Base-by-base conservation (phyloP, 2,329 filamentous ascomycete genomes). In the Aspergillus nomiae region DNA sequence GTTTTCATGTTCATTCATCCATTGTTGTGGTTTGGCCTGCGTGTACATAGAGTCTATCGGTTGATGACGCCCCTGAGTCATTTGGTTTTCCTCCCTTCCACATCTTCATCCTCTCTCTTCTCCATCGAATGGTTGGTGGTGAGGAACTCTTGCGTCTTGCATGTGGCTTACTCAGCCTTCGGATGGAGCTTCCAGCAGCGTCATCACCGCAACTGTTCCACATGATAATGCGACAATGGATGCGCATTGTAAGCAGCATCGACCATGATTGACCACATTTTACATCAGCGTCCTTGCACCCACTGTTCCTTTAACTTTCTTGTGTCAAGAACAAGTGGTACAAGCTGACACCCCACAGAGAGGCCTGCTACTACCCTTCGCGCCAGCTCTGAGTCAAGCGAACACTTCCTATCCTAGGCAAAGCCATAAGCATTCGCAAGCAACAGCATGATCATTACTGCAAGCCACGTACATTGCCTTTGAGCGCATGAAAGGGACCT, bases 241-340 rank as follows among this genome's bases (percentile, higher is more conserved):
- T 51, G 10, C 48, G 26, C 48, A 32, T 51, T 51, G 48, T 51
- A 32, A 51, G 26, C 16, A 32, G 26, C 19, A 51, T 19, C 5
- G 48, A 21, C 8, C 48, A 51, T 51, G 32, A 51, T 32, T 4
- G 28, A 54, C 14, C 19, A 11, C n/a, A 26, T 24, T 34, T 36
- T 16, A 16, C 12, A 36, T 38, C 24, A 51, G 48, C 24, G 10
- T 28, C 24, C 28, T 53, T 30, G 10, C 24, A 24, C n/a, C 7
- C n/a, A 36, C 30, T 21, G 19, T 34, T 36, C 32, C 14, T 38
- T 55, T 10, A 55, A 34, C 19, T 26, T 38, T 32, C 19, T 51
- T 26, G 51, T n/a, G 21, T 30, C 51, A 38, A 36, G 34, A 55
- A 38, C 51, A 55, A 55, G 51, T 55, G 32, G 32, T 55, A 55